A percentile compares a stretch with the other conserved stretches of the same genome.
Evolutionary conservation across 768 basidiomycete species (phyloP).

Genomic region (Lyophyllum atratum): DNA sequence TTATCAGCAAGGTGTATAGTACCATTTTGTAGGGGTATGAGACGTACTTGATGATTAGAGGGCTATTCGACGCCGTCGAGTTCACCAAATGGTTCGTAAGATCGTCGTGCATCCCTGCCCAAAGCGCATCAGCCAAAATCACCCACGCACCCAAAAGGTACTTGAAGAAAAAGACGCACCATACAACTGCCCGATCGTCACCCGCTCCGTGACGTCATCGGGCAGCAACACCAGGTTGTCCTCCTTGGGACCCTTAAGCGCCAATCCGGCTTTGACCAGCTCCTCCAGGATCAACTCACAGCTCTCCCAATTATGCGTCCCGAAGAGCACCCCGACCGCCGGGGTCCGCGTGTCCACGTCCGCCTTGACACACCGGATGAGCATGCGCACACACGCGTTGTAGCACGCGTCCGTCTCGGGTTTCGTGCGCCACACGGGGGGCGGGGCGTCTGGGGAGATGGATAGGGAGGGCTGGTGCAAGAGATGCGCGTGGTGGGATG

Average conservation of each 20-base stretch:
- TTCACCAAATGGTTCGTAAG: constrained; percentile 71
- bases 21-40: constrained; percentile 2
- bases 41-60: constrained; percentile 76
- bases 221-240: constrained; percentile 36
- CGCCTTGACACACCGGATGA: constrained; percentile 57
- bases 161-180: constrained; percentile 46
- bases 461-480: constrained; percentile 33
- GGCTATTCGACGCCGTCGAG: constrained; percentile 51
- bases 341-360: constrained; percentile 38
- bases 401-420: constrained; percentile 75
- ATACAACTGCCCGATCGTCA: constrained; percentile 81
- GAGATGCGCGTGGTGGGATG: constrained; percentile 38
- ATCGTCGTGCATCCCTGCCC: constrained; percentile 81
- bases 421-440: constrained; percentile 74
- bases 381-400: constrained; percentile 55
- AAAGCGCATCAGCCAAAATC: neutral
- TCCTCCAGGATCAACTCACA: constrained; percentile 61
- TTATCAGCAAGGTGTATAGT: neutral
- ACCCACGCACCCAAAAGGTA: neutral
- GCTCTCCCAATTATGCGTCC: constrained; percentile 83
- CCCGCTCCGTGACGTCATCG: constrained; percentile 59
- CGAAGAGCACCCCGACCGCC: constrained; percentile 72
- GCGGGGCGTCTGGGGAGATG: constrained; percentile 56
- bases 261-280: constrained; percentile 59
- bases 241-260: constrained; percentile 28